Base-by-base conservation (phyloP, 2,329 filamentous ascomycete species). In the Tolypocladium sp. region DNA sequence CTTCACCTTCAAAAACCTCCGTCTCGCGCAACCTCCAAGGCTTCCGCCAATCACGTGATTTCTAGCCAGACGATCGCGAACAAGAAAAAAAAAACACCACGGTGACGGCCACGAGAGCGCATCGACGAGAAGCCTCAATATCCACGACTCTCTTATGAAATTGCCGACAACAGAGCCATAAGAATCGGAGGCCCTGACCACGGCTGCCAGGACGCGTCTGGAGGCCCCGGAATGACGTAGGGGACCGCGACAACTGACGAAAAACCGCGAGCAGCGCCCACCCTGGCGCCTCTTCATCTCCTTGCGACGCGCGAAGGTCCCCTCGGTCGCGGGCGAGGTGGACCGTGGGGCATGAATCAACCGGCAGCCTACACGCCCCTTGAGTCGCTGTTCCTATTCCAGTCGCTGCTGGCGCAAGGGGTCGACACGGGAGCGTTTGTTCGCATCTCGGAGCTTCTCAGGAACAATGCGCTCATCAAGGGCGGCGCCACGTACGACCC, bases 371-470 rank as follows among this genome's bases (percentile, higher is more conserved):
- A 94, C 76, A 93, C 91, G 70, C 84, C 88, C 66, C 89, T 95
- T 79, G 92, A 96, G 82, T 89, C 88, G 70, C 82, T 95, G 62
- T 83, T 94, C 65, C 82, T 96, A 69, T 93, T 94, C 77, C 90
- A 93, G 75, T 88, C 87, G 62, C 82, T 95, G 64, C 82, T 86
- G 65, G 79, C 79, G 65, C 81, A 89, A 73, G 89, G 89, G 69
- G 78, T 86, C 64, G 82, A 85, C 64, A 77, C 84, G 57, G 73
- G 79, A 62, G 85, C 83, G 70, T 94, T 95, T 76, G 76, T 77
- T 68, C 81, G 80, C 65, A 90, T 94, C 63, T 92, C 91, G 60
- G 82, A 89, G 64, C 76, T 87, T 61, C 83, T 97, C 63, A 87
- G 83, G 73, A 85, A 81, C 68, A 92, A 95, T 71, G 78, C 83